Conservation (phyloP, 2,329 filamentous ascomycete species). For the Neopestalotiopsis sp. region DNA sequence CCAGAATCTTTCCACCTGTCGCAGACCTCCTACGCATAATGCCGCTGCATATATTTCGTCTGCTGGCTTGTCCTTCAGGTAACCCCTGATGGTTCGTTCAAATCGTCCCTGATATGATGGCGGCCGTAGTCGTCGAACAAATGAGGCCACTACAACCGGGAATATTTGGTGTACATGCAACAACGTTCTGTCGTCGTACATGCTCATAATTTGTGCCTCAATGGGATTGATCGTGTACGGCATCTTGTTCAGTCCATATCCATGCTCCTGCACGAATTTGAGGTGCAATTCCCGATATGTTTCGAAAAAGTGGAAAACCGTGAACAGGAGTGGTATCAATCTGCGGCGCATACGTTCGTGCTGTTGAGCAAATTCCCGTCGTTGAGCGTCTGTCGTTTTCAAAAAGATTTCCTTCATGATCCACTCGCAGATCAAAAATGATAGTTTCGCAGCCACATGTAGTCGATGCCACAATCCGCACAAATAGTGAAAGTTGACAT, state of each 20-base stretch:
- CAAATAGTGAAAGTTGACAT: slow-evolving; percentile 64
- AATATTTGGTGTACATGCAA: slow-evolving; percentile 69
- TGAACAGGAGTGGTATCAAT: slow-evolving; percentile 68
- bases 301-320: slow-evolving; percentile 72
- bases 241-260: slow-evolving; percentile 54
- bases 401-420: slow-evolving; percentile 71
- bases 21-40: slow-evolving; percentile 64
- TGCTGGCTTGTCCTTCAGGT: slow-evolving; percentile 65
- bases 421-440: slow-evolving; percentile 67
- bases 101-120: slow-evolving; percentile 69
- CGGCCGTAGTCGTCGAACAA: slow-evolving; percentile 65
- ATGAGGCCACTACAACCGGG: slow-evolving; percentile 68
- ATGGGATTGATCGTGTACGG: slow-evolving; percentile 69
- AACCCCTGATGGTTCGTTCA: slow-evolving; percentile 67
- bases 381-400: slow-evolving; percentile 59
- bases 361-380: slow-evolving; percentile 64
- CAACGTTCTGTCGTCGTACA: slow-evolving; percentile 69
- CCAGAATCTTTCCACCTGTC: slow-evolving; percentile 69
- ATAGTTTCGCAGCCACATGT: slow-evolving; percentile 68
- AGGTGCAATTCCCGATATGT: slow-evolving; percentile 66
- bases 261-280: slow-evolving; percentile 59
- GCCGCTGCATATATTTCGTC: slow-evolving; percentile 68
- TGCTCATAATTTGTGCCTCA: slow-evolving; percentile 64
- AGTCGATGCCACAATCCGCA: slow-evolving; percentile 71
- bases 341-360: slow-evolving; percentile 68